Base-by-base conservation (phyloP, 345 rosid genomes). In the Erucastrum elatum region DNA sequence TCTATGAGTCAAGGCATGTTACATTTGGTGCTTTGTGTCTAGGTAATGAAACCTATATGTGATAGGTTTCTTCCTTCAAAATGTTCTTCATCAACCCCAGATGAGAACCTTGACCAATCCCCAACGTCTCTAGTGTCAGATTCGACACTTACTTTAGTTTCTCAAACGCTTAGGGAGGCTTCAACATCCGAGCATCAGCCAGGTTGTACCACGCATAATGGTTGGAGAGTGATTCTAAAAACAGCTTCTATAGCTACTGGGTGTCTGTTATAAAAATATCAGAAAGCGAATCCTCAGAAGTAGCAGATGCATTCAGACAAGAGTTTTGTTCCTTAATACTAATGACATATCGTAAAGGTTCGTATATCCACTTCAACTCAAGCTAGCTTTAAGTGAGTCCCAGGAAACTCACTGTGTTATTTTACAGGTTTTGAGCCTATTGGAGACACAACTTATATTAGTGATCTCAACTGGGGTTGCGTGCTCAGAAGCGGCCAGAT, bases 401-500 rank as follows among this genome's bases (percentile, higher is more conserved):
- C 55, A 5, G 39, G 59, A n/a, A 29, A 17, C 76, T 78, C 70
- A 82, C 51, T 64, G 62, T 76, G 62, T 70, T 73, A 55, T 8
- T 73, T 39, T 37, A 59, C 85, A 95, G 99, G 98, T 75, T 95
- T 95, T 84, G 90, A 84, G 72, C 82, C 91, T 62, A 85, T 93
- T 78, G 92, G 83, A 31, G 92, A 89, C 66, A 84, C 96, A 64
- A 84, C 87, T 62, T 78, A 82, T 69, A 88, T 89, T 8, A 95
- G 90, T 82, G 99, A 95, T 83, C 90, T 80, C 3, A 79, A 82
- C 73, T 95, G 99, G 99, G 98, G 99, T 64, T 93, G 99, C 84
- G 93, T 95, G 99, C 92, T 93, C 76, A 86, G 99, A 67, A 93
- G 99, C 80, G 84, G 99, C 77, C 99, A 95, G 85, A 95, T 95